These are phyloP conservation scores for Volvariella surrecta DNA, from an alignment of 1,284 basidiomycete genomes.

Conservation along the genomic window DNA sequence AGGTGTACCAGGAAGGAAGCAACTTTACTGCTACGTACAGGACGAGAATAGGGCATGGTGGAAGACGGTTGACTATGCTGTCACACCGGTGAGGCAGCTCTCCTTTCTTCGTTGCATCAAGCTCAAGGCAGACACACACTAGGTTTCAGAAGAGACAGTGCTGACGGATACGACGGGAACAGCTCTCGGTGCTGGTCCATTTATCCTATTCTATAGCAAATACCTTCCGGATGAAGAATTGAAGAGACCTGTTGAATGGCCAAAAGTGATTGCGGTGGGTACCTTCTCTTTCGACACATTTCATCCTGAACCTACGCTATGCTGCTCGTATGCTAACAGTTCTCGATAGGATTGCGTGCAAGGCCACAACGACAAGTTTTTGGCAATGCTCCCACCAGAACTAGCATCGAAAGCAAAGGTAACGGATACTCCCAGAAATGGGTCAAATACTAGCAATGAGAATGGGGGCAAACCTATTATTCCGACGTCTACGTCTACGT, in stretches of 20 bases:
- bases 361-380: slow-evolving; percentile 24
- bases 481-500: no score
- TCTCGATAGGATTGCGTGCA: slow-evolving; percentile 21
- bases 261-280: slow-evolving; percentile 26
- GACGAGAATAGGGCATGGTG: slow-evolving; percentile 55
- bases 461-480: no score
- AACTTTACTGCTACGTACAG: slow-evolving; percentile 68
- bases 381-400: slow-evolving; percentile 23
- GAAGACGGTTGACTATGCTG: slow-evolving; percentile 67
- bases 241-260: slow-evolving; percentile 26
- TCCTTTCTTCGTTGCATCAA: neutral
- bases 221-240: slow-evolving; percentile 32
- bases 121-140: slow-evolving; percentile 2
- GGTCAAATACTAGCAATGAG: no score
- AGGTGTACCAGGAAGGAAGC: slow-evolving; percentile 62
- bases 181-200: slow-evolving; percentile 67
- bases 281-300: neutral
- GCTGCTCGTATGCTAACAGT: no score
- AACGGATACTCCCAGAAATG: slow-evolving; percentile 1
- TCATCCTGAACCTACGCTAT: neutral
- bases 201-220: slow-evolving; percentile 62
- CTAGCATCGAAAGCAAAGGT: slow-evolving; percentile 13
- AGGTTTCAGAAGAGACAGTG: slow-evolving; percentile 64
- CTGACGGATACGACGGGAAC: slow-evolving; percentile 58
- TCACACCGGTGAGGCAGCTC: slow-evolving; percentile 41